Conservation (phyloP, 148 eudicot species). For the Chenopodium formosanum region DNA sequence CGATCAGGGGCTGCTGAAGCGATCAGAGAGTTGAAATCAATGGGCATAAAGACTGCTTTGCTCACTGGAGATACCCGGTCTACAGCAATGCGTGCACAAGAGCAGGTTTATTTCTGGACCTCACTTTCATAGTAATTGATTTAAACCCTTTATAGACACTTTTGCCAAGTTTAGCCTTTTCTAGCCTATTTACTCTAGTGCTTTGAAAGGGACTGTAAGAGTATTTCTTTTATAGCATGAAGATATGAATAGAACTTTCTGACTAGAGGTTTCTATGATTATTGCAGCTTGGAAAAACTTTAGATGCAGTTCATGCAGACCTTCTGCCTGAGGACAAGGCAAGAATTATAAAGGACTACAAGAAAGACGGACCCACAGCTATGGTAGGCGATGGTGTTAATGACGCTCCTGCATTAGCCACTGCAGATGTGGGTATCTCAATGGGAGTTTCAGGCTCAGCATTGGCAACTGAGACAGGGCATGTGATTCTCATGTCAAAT, state of each 20-base stretch:
- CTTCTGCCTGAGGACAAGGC: slow-evolving; percentile 89
- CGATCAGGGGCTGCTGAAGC: slow-evolving; percentile 81
- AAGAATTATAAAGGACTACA: slow-evolving; percentile 51
- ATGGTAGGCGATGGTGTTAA: slow-evolving; percentile 99
- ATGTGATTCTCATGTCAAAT: slow-evolving; percentile 81
- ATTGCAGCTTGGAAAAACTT: slow-evolving; percentile 60
- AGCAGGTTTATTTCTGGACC: slow-evolving; percentile 46
- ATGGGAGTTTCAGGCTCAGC: slow-evolving; percentile 98
- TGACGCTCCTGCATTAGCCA: slow-evolving; percentile 91
- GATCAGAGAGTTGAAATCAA: slow-evolving; percentile 57
- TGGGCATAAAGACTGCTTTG: slow-evolving; percentile 80
- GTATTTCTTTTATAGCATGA: too few relatives aligned
- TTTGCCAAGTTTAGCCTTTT: too few relatives aligned
- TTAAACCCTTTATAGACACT: too few relatives aligned
- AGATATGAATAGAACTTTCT: neutral
- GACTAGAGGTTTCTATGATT: neutral
- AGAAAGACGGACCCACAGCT: slow-evolving; percentile 56
- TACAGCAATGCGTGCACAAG: slow-evolving; percentile 72
- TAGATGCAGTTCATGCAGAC: slow-evolving; percentile 64
- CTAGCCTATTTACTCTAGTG: too few relatives aligned
- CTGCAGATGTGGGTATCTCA: slow-evolving; percentile 88
- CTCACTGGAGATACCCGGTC: slow-evolving; percentile 80
- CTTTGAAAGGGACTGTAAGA: neutral
- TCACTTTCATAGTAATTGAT: neutral
- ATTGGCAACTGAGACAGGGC: slow-evolving; percentile 83